Percentiles rank a stretch among this genome's conserved stretches.
Conservation (phyloP, 495 filamentous ascomycete genomes). For the Aspergillus hancockii region DNA sequence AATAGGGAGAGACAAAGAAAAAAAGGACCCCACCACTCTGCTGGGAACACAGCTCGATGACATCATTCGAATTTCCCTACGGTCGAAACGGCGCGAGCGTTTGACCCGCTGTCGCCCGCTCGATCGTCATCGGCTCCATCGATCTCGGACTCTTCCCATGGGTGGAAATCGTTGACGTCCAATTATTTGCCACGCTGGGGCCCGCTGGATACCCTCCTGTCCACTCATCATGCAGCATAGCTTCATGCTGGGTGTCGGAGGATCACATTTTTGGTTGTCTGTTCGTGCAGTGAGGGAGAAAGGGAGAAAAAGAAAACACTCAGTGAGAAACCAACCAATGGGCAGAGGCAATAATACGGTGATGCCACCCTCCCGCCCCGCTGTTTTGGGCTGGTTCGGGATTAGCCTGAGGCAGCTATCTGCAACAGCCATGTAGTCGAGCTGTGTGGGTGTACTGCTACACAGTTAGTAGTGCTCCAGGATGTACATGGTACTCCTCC, state of each 20-base stretch:
- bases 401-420: constrained; percentile 6
- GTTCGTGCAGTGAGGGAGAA: neutral
- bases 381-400: neutral
- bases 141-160: constrained; percentile 38
- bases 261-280: constrained; percentile 1
- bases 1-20: too few species aligned
- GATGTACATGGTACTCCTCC: neutral
- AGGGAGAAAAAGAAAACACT: neutral
- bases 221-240: constrained; percentile 28
- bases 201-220: constrained; percentile 23
- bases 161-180: constrained; percentile 27
- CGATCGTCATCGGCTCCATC: constrained; percentile 46
- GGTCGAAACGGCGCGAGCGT: constrained; percentile 33
- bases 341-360: neutral
- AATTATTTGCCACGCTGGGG: constrained; percentile 19
- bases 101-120: constrained; percentile 30
- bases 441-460: neutral
- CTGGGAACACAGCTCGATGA: constrained; percentile 21
- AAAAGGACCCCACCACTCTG: neutral
- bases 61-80: constrained; percentile 25
- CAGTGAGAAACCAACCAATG: neutral
- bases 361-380: constrained; percentile 16
- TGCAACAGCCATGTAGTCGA: neutral
- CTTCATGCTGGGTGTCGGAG: constrained; percentile 18
- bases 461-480: too few species aligned